phyloP scores from a whole-genome alignment of 306 rosid species.

The Dryas alaskensis region DNA sequence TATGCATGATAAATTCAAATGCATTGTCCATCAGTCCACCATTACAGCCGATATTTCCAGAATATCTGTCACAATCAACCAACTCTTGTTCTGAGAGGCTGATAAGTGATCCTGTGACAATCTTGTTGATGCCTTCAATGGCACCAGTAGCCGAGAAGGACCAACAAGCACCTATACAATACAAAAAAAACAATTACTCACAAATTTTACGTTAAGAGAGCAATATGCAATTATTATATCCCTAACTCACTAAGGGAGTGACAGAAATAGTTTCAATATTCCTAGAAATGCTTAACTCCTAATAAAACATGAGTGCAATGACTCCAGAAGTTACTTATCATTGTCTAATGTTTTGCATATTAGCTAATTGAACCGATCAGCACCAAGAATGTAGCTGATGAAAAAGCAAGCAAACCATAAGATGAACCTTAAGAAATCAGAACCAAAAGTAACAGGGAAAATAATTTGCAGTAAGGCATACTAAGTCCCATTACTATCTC shows the following conservation, averaged over 20 bases:
- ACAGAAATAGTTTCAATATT: not conserved
- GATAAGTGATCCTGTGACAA: constrained; percentile 74
- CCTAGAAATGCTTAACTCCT: not conserved
- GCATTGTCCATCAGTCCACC: constrained; percentile 94
- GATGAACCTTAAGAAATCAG: not conserved
- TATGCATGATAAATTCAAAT: constrained; percentile 63
- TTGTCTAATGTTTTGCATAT: not conserved
- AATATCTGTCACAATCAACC: constrained; percentile 69
- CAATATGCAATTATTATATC: too few species aligned
- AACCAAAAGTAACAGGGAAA: not conserved
- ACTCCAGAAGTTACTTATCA: not conserved
- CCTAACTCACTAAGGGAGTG: not conserved
- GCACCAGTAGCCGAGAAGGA: constrained; percentile 92
- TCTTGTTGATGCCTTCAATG: constrained; percentile 86
- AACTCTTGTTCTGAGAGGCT: constrained; percentile 94
- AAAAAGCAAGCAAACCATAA: not conserved
- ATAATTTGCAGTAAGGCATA: too few species aligned
- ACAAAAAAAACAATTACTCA: not conserved
- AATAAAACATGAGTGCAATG: not conserved
- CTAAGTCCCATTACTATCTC: too few species aligned
- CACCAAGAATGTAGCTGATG: not conserved
- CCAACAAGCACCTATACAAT: constrained; percentile 84
- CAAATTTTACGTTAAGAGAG: too few species aligned
- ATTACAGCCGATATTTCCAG: constrained; percentile 58
- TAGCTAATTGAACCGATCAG: not conserved